A percentile compares a stretch with the other conserved stretches of the same genome.
Conservation (phyloP, 192 early-diverging fungal species). For the Podila minutissima region DNA sequence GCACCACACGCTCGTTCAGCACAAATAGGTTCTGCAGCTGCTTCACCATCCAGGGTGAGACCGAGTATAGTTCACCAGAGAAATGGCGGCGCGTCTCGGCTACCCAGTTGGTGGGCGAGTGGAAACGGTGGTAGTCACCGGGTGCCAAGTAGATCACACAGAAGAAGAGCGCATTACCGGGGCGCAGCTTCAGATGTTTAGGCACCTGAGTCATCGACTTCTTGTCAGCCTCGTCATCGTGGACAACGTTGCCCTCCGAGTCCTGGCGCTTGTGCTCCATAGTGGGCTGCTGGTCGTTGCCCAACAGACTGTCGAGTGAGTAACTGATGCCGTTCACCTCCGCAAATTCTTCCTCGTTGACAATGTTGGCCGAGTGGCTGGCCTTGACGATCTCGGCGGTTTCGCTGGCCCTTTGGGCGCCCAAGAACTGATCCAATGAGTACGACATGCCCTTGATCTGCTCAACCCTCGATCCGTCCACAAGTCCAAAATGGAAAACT, state of each 20-base stretch:
- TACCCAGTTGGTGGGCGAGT: constrained; percentile 96
- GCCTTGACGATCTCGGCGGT: constrained; percentile 54
- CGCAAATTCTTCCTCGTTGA: constrained; percentile 86
- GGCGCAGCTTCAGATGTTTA: constrained; percentile 16
- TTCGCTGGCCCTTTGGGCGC: constrained; percentile 51
- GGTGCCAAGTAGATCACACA: constrained; percentile 96
- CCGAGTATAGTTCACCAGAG: constrained; percentile 92
- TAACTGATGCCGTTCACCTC: constrained; percentile 89
- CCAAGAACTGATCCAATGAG: constrained; percentile 87
- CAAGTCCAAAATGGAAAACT: constrained; percentile 89
- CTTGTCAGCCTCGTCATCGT: constrained; percentile 27
- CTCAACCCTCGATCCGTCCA: constrained; percentile 83
- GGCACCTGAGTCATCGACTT: constrained; percentile 17
- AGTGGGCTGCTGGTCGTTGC: constrained; percentile 48
- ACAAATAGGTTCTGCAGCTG: constrained; percentile 92
- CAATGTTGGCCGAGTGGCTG: constrained; percentile 70
- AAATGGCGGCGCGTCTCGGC: constrained; percentile 91
- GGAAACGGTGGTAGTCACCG: constrained; percentile 99
- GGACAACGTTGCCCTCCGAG: constrained; percentile 46
- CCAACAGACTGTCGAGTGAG: constrained; percentile 79
- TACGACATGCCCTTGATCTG: constrained; percentile 97
- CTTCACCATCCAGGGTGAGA: constrained; percentile 91
- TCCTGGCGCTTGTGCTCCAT: constrained; percentile 53
- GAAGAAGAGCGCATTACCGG: constrained; percentile 85
- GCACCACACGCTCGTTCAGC: constrained; percentile 94